These are phyloP conservation scores for Naegleria fowleri DNA, from an alignment of 208 protist genomes.

Conservation along the genomic window DNA sequence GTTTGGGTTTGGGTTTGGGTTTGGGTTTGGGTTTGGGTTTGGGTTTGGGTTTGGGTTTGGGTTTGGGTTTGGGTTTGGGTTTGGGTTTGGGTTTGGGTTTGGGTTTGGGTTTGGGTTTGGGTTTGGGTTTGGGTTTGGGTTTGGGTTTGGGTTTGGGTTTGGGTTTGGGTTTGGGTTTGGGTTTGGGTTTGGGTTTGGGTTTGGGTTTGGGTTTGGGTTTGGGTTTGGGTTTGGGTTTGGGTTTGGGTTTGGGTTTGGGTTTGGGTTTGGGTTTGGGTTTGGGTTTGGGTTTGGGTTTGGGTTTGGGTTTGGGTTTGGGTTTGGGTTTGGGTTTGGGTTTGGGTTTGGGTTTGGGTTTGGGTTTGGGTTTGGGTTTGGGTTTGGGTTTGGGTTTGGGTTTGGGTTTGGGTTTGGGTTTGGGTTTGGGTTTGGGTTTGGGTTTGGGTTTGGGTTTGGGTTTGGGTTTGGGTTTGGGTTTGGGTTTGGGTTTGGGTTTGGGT, in stretches of 20 bases:
- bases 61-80: conserved; percentile 49
- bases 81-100: conserved; percentile 45
- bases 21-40: conserved; percentile 33
- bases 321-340: conserved; percentile 47
- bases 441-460: conserved; percentile 53
- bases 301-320: conserved; percentile 47
- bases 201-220: conserved; percentile 50
- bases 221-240: conserved; percentile 49
- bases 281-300: conserved; percentile 45
- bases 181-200: conserved; percentile 44
- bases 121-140: conserved; percentile 45
- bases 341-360: conserved; percentile 47
- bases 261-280: conserved; percentile 41
- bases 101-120: conserved; percentile 44
- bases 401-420: conserved; percentile 44
- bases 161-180: conserved; percentile 44
- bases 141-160: conserved; percentile 45
- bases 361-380: conserved; percentile 52
- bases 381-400: conserved; percentile 50
- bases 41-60: conserved; percentile 46
- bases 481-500: conserved; percentile 51
- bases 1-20: conserved; percentile 47
- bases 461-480: conserved; percentile 51
- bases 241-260: conserved; percentile 47
- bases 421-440: conserved; percentile 52